These are phyloP conservation scores for Candida caryicola DNA, from an alignment of 805 yeast genomes.

Conservation along the genomic window DNA sequence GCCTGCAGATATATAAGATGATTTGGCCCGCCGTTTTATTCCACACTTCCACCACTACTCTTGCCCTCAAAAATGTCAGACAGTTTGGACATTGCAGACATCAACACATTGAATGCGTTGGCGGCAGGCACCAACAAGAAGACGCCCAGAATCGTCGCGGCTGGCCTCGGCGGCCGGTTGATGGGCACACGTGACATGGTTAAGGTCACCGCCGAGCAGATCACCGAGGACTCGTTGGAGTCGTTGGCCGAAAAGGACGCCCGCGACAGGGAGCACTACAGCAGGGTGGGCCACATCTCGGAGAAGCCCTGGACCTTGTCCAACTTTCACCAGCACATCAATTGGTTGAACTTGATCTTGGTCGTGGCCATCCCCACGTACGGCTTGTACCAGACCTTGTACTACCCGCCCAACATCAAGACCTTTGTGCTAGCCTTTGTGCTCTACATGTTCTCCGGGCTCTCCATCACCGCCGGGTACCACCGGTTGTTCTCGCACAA, in stretches of 20 bases:
- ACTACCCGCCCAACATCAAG: conserved; percentile 48
- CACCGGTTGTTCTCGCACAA: conserved; percentile 80
- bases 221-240: conserved; percentile 51
- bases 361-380: conserved; percentile 58
- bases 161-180: conserved; percentile 68
- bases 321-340: conserved; percentile 73
- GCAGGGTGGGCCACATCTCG: conserved; percentile 54
- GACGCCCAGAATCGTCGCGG: conserved; percentile 70
- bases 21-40: too few species aligned
- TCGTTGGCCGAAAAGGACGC: conserved; percentile 36
- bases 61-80: conserved; percentile 8
- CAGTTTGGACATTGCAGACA: conserved; percentile 45
- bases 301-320: conserved; percentile 74
- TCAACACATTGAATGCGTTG: conserved; percentile 68
- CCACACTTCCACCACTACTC: too few species aligned
- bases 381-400: conserved; percentile 48
- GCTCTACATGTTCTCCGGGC: conserved; percentile 59
- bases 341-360: conserved; percentile 71
- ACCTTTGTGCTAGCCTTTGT: conserved; percentile 53
- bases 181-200: conserved; percentile 82
- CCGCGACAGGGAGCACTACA: conserved; percentile 38
- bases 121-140: conserved; percentile 80
- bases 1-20: too few species aligned
- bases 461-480: conserved; percentile 82
- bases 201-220: conserved; percentile 61